Percentiles rank a stretch among this genome's conserved stretches.
phyloP scores from a whole-genome alignment of 345 rosid species.

The Rhizophora mangle region DNA sequence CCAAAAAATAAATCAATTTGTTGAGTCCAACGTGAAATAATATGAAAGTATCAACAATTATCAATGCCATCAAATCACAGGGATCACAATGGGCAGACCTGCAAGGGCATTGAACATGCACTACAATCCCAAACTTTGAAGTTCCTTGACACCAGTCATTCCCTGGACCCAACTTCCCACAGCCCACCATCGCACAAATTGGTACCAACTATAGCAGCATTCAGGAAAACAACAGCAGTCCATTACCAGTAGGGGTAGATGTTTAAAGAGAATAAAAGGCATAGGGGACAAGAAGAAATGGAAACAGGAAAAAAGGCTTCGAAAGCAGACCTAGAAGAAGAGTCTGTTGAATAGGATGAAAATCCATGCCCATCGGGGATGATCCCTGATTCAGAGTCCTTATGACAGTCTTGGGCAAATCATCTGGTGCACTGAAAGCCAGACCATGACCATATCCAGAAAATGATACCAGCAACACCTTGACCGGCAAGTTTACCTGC shows the following conservation, averaged over 20 bases:
- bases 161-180: conserved; percentile 92
- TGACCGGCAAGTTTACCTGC: conserved; percentile 81
- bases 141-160: conserved; percentile 64
- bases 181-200: conserved; percentile 88
- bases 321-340: conserved; percentile 64
- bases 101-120: conserved; percentile 78
- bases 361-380: conserved; percentile 97
- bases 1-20: conserved; percentile 4
- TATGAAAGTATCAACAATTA: conserved; percentile 9
- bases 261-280: background rate
- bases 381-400: conserved; percentile 85
- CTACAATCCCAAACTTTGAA: conserved; percentile 92
- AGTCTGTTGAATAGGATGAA: conserved; percentile 80
- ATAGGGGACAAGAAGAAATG: background rate
- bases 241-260: conserved; percentile 10
- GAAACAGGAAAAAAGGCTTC: conserved; percentile 4
- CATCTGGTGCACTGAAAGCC: conserved; percentile 72
- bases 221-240: conserved; percentile 20
- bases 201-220: conserved; percentile 75
- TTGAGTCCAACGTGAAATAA: background rate
- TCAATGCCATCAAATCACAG: background rate
- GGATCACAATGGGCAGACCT: conserved; percentile 43
- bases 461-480: conserved; percentile 76
- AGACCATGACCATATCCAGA: conserved; percentile 79
- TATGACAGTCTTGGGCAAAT: conserved; percentile 71